These are phyloP conservation scores for Tricholomella constricta DNA, from an alignment of 768 basidiomycete genomes.

Conservation along the genomic window DNA sequence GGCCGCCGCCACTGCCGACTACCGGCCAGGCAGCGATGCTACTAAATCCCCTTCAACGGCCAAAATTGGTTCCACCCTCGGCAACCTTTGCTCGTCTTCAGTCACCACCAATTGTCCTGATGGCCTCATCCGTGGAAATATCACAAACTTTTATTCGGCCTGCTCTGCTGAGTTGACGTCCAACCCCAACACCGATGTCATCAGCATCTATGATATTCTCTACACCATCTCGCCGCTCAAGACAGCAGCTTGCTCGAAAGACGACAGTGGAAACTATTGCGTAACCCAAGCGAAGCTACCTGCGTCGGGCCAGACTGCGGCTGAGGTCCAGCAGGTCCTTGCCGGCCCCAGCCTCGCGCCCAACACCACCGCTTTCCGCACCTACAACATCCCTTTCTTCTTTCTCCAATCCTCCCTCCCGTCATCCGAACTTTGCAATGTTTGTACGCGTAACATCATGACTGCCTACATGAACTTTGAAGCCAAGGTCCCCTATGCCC, in stretches of 20 bases:
- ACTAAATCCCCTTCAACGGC: conserved; percentile 41
- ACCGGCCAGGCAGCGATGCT: conserved; percentile 48
- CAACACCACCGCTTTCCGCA: conserved; percentile 54
- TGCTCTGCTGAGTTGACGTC: conserved; percentile 75
- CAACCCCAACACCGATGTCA: conserved; percentile 47
- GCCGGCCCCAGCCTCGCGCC: conserved; percentile 41
- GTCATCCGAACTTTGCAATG: conserved; percentile 65
- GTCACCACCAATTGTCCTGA: conserved; percentile 55
- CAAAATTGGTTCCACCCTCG: conserved; percentile 53
- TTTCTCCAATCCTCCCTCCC: conserved; percentile 60
- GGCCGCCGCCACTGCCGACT: conserved; percentile 57
- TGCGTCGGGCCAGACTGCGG: conserved; percentile 23
- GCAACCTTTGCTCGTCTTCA: conserved; percentile 52
- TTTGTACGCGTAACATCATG: conserved; percentile 80
- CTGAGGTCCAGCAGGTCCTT: conserved; percentile 32
- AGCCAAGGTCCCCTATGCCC: conserved; percentile 67
- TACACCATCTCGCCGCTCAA: conserved; percentile 71
- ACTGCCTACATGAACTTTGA: conserved; percentile 79
- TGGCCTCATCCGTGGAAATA: conserved; percentile 56
- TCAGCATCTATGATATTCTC: conserved; percentile 75
- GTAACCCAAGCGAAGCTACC: conserved; percentile 46
- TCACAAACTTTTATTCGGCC: conserved; percentile 67
- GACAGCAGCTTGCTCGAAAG: conserved; percentile 74
- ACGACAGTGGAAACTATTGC: conserved; percentile 72
- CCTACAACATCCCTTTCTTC: conserved; percentile 78